Conservation (phyloP, 352 stramenopile species). For the Lagenidium giganteum region DNA sequence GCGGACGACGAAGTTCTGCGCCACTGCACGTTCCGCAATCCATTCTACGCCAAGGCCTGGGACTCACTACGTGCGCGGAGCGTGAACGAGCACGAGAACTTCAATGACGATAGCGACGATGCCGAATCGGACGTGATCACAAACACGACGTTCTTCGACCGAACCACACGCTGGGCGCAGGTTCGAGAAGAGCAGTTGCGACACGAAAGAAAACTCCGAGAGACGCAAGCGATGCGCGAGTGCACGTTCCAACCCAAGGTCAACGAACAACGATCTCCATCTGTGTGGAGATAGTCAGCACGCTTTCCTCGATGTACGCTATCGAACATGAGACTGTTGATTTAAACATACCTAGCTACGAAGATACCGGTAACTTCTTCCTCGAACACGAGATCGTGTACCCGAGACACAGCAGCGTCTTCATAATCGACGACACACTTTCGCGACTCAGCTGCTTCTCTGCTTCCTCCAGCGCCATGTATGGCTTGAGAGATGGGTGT, state of each 20-base stretch:
- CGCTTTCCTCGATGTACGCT: too few relatives aligned
- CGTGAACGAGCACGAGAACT: too few relatives aligned
- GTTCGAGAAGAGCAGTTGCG: constrained; percentile 28
- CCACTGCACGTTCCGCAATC: constrained; percentile 61
- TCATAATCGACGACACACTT: constrained; percentile 42
- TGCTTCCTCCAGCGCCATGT: constrained; percentile 45
- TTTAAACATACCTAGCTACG: not conserved
- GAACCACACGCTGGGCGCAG: constrained; percentile 35
- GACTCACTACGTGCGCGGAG: too few relatives aligned
- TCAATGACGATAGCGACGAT: not conserved
- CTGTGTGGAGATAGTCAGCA: too few relatives aligned
- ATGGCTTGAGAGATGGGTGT: constrained; percentile 55
- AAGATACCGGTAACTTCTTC: not conserved
- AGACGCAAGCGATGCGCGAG: constrained; percentile 34
- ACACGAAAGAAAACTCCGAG: constrained; percentile 26
- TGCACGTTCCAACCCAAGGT: constrained; percentile 53
- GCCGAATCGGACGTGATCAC: not conserved
- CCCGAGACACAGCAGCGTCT: constrained; percentile 45
- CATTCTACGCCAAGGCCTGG: constrained; percentile 38
- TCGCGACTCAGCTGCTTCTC: constrained; percentile 46
- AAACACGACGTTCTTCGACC: constrained; percentile 44
- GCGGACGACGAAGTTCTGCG: constrained; percentile 25
- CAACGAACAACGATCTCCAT: too few relatives aligned
- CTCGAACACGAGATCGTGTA: constrained; percentile 34
- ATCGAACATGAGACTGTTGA: too few relatives aligned